Conservation (phyloP, 129 eudicot genomes). For the Gnaphalium uliginosum region DNA sequence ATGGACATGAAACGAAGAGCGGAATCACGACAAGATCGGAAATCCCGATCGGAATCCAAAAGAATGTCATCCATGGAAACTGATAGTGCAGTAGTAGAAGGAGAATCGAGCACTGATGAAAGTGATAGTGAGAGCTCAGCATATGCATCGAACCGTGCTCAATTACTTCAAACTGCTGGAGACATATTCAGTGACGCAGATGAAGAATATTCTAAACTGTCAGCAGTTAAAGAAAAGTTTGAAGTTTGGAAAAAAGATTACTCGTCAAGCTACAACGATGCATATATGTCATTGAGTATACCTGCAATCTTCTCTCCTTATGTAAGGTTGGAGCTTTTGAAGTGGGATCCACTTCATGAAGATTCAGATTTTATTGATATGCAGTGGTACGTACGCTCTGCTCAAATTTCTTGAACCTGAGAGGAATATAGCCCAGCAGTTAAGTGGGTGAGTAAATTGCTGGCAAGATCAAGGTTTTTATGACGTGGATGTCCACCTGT, state of each 20-base stretch:
- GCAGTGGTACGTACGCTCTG: constrained; percentile 87
- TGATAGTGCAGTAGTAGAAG: constrained; percentile 57
- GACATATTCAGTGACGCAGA: constrained; percentile 84
- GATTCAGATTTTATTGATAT: constrained; percentile 82
- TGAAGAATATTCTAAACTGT: constrained; percentile 77
- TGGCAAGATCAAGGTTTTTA: background rate
- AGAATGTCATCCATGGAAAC: constrained; percentile 51
- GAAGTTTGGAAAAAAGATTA: constrained; percentile 79
- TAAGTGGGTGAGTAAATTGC: constrained; percentile 56
- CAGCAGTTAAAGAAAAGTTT: constrained; percentile 67
- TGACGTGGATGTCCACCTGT: background rate
- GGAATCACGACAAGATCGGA: constrained; percentile 60
- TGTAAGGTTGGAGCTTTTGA: constrained; percentile 96
- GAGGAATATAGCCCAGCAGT: constrained; percentile 47
- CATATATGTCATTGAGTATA: constrained; percentile 79
- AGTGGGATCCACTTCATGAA: constrained; percentile 98
- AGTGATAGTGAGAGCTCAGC: constrained; percentile 84
- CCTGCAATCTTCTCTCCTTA: constrained; percentile 92
- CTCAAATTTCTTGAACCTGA: constrained; percentile 52
- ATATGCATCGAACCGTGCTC: constrained; percentile 72
- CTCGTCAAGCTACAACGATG: constrained; percentile 73
- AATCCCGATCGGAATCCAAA: constrained; percentile 59
- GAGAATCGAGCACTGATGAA: constrained; percentile 97
- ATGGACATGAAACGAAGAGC: constrained; percentile 82
- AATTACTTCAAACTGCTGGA: constrained; percentile 79